These are phyloP conservation scores for Rhodomyrtus tomentosa DNA, from an alignment of 345 rosid genomes.

Conservation along the genomic window DNA sequence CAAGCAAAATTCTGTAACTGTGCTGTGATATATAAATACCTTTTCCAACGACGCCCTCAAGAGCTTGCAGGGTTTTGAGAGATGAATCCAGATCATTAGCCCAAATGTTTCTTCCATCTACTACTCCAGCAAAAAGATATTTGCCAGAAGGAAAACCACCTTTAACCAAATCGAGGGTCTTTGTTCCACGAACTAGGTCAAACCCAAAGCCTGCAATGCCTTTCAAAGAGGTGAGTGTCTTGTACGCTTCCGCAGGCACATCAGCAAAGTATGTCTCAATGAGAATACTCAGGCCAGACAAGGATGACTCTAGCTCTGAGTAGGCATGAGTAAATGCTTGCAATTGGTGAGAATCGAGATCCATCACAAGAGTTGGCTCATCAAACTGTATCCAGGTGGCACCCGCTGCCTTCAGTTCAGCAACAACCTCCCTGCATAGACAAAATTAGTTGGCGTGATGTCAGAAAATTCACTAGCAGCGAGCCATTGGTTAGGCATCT, in stretches of 20 bases:
- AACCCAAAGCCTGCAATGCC: slow-evolving; percentile 72
- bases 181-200: slow-evolving; percentile 81
- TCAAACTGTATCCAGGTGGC: slow-evolving; percentile 95
- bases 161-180: slow-evolving; percentile 76
- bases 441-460: background rate
- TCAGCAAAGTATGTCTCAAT: slow-evolving; percentile 93
- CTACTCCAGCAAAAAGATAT: slow-evolving; percentile 90
- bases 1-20: background rate
- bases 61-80: slow-evolving; percentile 38
- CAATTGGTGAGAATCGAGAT: slow-evolving; percentile 71
- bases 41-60: slow-evolving; percentile 73
- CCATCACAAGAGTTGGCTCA: slow-evolving; percentile 82
- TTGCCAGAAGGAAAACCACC: slow-evolving; percentile 68
- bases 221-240: slow-evolving; percentile 73
- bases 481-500: background rate
- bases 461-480: slow-evolving; percentile 9
- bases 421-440: slow-evolving; percentile 62
- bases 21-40: slow-evolving; percentile 21
- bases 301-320: slow-evolving; percentile 64
- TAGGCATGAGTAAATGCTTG: slow-evolving; percentile 71
- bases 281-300: slow-evolving; percentile 75
- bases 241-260: slow-evolving; percentile 68
- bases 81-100: slow-evolving; percentile 88
- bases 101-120: slow-evolving; percentile 98
- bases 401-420: slow-evolving; percentile 88